Percentiles rank a stretch among this genome's conserved stretches.
These are phyloP conservation scores for Fusarium multiceps DNA, from an alignment of 2,329 filamentous ascomycete species.

Conservation along the genomic window DNA sequence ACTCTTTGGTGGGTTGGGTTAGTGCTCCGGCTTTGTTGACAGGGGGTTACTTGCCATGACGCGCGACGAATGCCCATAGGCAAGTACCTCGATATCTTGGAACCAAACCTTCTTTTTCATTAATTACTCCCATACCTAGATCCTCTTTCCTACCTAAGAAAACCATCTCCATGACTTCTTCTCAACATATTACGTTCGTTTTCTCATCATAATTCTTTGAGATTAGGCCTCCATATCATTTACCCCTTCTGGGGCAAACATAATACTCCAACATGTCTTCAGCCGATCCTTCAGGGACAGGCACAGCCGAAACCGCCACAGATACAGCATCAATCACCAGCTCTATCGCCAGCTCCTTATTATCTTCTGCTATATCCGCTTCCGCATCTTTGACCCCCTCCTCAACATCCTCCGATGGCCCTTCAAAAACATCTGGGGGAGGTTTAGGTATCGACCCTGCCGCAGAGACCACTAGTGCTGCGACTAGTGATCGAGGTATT, in stretches of 20 bases:
- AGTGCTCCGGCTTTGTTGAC: neutral
- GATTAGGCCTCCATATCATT: neutral
- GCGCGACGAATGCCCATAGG: neutral
- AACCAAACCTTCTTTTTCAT: neutral
- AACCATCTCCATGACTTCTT: neutral
- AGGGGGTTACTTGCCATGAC: neutral
- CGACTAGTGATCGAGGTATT: slow-evolving; percentile 59
- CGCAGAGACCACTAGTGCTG: slow-evolving; percentile 16
- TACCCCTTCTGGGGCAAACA: slow-evolving; percentile 32
- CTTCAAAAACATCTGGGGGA: slow-evolving; percentile 15
- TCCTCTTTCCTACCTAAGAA: neutral
- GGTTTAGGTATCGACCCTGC: no score
- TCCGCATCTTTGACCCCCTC: slow-evolving; percentile 19
- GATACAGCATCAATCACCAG: slow-evolving; percentile 29
- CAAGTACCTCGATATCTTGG: neutral
- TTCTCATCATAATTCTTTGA: slow-evolving; percentile 2
- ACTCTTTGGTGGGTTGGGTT: neutral
- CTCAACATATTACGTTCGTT: neutral
- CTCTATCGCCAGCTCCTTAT: slow-evolving; percentile 19
- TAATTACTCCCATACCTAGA: neutral
- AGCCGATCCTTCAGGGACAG: slow-evolving; percentile 22
- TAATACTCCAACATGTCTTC: slow-evolving; percentile 18
- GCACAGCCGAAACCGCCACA: slow-evolving; percentile 16
- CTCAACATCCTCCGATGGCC: neutral
- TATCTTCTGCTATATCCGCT: slow-evolving; percentile 28